A percentile compares a stretch with the other conserved stretches of the same genome.
These are phyloP conservation scores for Aspergillus avenaceus DNA, from an alignment of 495 filamentous ascomycete genomes.

Conservation along the genomic window DNA sequence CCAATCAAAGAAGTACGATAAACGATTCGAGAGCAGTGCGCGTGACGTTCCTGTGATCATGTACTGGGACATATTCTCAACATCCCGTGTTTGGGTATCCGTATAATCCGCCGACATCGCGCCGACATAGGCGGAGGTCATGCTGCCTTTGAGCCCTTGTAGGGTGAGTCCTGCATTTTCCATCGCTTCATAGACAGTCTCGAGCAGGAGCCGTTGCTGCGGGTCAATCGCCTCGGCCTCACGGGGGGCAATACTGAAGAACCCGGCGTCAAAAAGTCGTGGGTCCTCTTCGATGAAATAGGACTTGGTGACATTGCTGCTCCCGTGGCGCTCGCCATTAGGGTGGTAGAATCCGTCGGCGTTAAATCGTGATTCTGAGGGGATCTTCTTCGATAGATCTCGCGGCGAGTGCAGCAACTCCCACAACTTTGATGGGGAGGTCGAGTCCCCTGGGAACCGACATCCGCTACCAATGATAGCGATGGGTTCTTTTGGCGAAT, in stretches of 20 bases:
- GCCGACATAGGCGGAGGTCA: conserved; percentile 45
- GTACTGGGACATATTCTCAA: conserved; percentile 36
- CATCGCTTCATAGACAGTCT: conserved; percentile 42
- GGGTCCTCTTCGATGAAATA: conserved; percentile 51
- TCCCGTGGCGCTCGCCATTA: conserved; percentile 25
- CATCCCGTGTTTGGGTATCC: conserved; percentile 35
- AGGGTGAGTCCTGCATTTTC: conserved; percentile 45
- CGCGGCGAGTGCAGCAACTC: conserved; percentile 17
- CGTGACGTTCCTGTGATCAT: conserved; percentile 43
- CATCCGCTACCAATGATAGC: conserved; percentile 22
- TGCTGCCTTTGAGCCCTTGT: conserved; percentile 35
- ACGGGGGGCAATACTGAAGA: conserved; percentile 43
- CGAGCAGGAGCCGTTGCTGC: conserved; percentile 42
- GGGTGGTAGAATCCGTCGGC: conserved; percentile 41
- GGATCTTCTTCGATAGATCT: conserved; percentile 17
- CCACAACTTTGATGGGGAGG: conserved; percentile 23
- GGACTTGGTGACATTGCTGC: conserved; percentile 19
- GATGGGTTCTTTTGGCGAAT: conserved; percentile 10
- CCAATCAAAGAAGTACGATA: conserved; percentile 33
- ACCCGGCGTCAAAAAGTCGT: conserved; percentile 51
- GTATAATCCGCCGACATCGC: conserved; percentile 42
- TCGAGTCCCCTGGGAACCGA: conserved; percentile 17
- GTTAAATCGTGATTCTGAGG: conserved; percentile 36
- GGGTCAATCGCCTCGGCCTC: conserved; percentile 46
- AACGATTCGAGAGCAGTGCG: conserved; percentile 33